Base-by-base conservation (phyloP, 768 basidiomycete species). In the Naganishia vaughanmartiniae region DNA sequence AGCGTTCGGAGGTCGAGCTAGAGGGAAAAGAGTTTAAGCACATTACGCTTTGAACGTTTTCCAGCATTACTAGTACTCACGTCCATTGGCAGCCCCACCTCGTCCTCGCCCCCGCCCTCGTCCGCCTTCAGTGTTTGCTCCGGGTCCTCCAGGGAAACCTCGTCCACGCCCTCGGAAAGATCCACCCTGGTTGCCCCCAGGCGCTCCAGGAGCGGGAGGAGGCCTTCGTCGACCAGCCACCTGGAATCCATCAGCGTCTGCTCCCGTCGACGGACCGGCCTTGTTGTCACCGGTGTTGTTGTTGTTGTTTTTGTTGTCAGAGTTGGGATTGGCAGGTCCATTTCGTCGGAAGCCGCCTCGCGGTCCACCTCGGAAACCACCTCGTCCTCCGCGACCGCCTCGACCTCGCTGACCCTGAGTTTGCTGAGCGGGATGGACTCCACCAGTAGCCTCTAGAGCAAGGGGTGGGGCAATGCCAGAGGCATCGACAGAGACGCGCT, bases 201-300 rank as follows among this genome's bases (percentile, higher is more conserved):
- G 34, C 14, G 36, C 42, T 24, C 42, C 42, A 14, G 67, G 54
- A 11, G 54, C 42, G 14, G 67, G 54, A 42, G 54, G 26, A 33
- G 55, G 46, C 46, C 56, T 34, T 36, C 68, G 36, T 46, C 57
- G 39, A 28, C 42, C 33, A n/a, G 66, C 71, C 26, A 72, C 54
- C 71, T 72, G 71, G 56, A 72, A 72, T 28, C 71, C 66, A 24
- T 72, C 71, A 31, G 57, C 31, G 24, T 72, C 71, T 24, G 51
- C 15, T 30, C n/a, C 48, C 51, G 53, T 21, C 11, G 36, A 24
- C 30, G 21, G 69, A 4, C 21, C 24, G 30, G 28, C 34, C 7
- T 30, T n/a, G 30, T 58, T 48, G 45, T 11, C 46, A 30, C 28
- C 30, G 26, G 42, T 42, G 15, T 42, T 19, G 34, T 33, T 46